Evolutionary conservation across 331 rosid species (phyloP).

Genomic region (Prunus yedoensis): DNA sequence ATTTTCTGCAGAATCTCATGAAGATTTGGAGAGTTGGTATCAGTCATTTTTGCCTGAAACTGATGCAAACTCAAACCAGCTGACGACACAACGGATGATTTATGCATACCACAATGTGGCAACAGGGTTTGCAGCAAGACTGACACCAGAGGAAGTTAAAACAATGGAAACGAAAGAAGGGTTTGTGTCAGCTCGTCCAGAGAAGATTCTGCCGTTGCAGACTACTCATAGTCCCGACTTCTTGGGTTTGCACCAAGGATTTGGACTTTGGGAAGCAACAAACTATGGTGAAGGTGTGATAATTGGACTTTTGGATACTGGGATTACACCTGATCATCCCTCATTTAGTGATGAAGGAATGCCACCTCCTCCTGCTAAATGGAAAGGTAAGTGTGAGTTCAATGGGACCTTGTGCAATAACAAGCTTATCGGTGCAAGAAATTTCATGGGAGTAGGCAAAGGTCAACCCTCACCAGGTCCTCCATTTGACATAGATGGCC

Average conservation of each 20-base stretch:
- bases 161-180: constrained; percentile 43
- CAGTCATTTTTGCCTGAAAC: constrained; percentile 17
- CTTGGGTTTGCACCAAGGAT: constrained; percentile 47
- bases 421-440: neutral
- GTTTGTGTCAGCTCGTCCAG: constrained; percentile 36
- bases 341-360: constrained; percentile 41
- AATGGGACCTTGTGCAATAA: neutral
- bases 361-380: constrained; percentile 20
- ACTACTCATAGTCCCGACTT: constrained; percentile 65
- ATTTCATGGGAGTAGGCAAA: neutral
- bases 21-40: constrained; percentile 33
- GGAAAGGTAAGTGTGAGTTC: constrained; percentile 1
- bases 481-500: neutral
- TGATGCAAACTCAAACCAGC: neutral
- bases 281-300: constrained; percentile 52
- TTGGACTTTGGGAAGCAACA: constrained; percentile 46
- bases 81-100: constrained; percentile 19
- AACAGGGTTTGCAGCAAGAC: constrained; percentile 49
- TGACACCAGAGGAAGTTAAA: constrained; percentile 52
- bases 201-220: constrained; percentile 40
- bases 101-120: constrained; percentile 40
- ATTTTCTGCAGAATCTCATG: constrained; percentile 19
- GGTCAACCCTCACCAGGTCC: neutral
- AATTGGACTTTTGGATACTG: constrained; percentile 61
- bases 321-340: constrained; percentile 49